Base-by-base conservation (phyloP, 495 filamentous ascomycete genomes). In the Hyaloscypha variabilis region DNA sequence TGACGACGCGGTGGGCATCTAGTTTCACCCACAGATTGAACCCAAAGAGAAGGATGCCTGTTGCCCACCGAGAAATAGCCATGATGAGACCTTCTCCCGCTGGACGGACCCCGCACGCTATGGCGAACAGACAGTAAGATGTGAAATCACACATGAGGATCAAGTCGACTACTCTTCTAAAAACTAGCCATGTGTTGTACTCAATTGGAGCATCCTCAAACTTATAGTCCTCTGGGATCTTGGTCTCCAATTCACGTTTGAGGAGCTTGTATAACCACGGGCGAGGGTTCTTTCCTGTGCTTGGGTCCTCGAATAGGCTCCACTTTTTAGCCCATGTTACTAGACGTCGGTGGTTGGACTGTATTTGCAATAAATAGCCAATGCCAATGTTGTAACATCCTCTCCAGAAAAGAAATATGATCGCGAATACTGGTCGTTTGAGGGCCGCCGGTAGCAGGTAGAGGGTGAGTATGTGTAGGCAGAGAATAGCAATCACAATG, bases 11-110 rank as follows among this genome's bases (percentile, higher is more conserved):
- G 76, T 98, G 95, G 23, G 95, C 95, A 76, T 99, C 95, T 62
- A 99, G 82, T 79, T 99, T 99, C 61, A 99, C 95, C 96, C 96
- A 99, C 21, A 97, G 85, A 77, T 99, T 99, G 83, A 99, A 98
- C 62, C 88, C 82, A 58, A 99, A 88, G n/a, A 97, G 79, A 21
- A 83, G 77, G 60, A 92, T 85, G 24, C 96, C 95, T 36, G 86
- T 82, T n/a, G 82, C 68, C 95, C 96, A 99, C 67, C 95, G 90
- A 62, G 86, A 79, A 42, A 83, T 67, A 51, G 87, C 89, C 79
- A 94, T 87, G 60, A 80, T 68, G 58, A 90, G 67, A 57, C 82
- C 83, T 80, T 99, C 95, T 59, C 83, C 85, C 14, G 69, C 79
- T 10, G 96, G 95, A 55, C 81, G 85, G 71, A 86, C 83, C 60